A percentile compares a stretch with the other conserved stretches of the same genome.
Evolutionary conservation across 129 eudicot genomes (phyloP).

Genomic region (sunflower (Helianthus annuus)): DNA sequence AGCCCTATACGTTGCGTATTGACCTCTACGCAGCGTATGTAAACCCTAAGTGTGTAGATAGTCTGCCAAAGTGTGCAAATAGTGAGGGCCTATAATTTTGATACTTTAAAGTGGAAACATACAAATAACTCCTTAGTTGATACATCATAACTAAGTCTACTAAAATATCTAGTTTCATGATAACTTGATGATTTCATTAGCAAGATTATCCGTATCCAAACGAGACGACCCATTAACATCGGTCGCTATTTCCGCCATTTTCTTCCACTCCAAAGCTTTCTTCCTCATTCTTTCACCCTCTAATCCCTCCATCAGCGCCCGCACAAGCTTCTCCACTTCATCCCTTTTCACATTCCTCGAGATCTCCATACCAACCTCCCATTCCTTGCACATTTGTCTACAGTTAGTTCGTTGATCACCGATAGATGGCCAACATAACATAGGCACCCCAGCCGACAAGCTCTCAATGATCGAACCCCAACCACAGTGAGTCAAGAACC

Average conservation of each 20-base stretch:
- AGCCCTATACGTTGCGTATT: too few species aligned
- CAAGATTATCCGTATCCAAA: background rate
- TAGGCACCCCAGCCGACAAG: slow-evolving; percentile 32
- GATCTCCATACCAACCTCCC: slow-evolving; percentile 28
- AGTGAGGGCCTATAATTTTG: too few species aligned
- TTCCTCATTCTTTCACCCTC: background rate
- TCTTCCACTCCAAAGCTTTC: slow-evolving; percentile 2
- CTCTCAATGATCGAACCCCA: slow-evolving; percentile 31
- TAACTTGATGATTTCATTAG: background rate
- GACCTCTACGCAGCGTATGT: too few species aligned
- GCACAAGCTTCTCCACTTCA: slow-evolving; percentile 10
- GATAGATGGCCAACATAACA: slow-evolving; percentile 23
- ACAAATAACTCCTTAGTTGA: too few species aligned
- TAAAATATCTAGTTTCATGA: background rate
- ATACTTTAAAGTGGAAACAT: too few species aligned
- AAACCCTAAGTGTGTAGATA: too few species aligned
- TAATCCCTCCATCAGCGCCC: background rate
- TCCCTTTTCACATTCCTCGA: slow-evolving; percentile 20
- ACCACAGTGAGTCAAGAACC: slow-evolving; percentile 32
- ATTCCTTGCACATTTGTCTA: slow-evolving; percentile 16
- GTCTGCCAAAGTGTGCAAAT: too few species aligned
- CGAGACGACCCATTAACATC: background rate
- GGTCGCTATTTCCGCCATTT: background rate
- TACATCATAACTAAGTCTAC: too few species aligned
- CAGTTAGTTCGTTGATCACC: slow-evolving; percentile 27